Base-by-base conservation (phyloP, 164 flowering plant species). In the Kingdonia uniflora region DNA sequence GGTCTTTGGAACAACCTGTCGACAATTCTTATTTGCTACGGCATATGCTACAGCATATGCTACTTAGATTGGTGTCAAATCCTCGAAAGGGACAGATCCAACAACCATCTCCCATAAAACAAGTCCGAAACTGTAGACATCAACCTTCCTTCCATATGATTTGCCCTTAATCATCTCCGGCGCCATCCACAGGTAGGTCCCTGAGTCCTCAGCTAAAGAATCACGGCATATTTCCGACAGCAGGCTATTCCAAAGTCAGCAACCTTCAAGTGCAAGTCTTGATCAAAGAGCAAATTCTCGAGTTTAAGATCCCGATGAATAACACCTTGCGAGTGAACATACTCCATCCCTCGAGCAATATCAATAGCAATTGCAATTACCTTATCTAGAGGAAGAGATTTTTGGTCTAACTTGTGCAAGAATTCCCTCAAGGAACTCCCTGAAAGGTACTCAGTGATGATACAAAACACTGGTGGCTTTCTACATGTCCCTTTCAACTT, bases 161-260 rank as follows among this genome's bases (percentile, higher is more conserved):
- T 80, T 86, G 20, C 69, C 80, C 51, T 77, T 84, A 43, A 84
- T 85, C 95, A 87, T 78, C 62, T 91, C 98, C 19, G 98, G 98
- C 14, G 98, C 98, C 98, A 91, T 91, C 98, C 98, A 91, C 0
- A 96, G 84, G 41, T 74, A 91, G n/a, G 97, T 91, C 5, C 97
- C 97, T 1, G 86, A 80, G 42, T 87, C 96, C 64, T 84, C 96
- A 1, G 75, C 77, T 60, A 85, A 56, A 43, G 69, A 58, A 66
- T 91, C 94, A 74, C 90, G 72, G 46, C 64, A 68, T 39, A 74
- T 81, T 60, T 77, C 96, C 60, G n/a, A n/a, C 81, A 82, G 56
- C 96, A 87, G 15, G 94, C 98, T 55, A 80, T 92, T 42, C 98
- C 96, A 64, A 87, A 92, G 59, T 92, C 98, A 14, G 87, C 96